A percentile compares a stretch with the other conserved stretches of the same genome.
phyloP scores from a whole-genome alignment of 2,329 filamentous ascomycete genomes.

The Helotiales sp. region DNA sequence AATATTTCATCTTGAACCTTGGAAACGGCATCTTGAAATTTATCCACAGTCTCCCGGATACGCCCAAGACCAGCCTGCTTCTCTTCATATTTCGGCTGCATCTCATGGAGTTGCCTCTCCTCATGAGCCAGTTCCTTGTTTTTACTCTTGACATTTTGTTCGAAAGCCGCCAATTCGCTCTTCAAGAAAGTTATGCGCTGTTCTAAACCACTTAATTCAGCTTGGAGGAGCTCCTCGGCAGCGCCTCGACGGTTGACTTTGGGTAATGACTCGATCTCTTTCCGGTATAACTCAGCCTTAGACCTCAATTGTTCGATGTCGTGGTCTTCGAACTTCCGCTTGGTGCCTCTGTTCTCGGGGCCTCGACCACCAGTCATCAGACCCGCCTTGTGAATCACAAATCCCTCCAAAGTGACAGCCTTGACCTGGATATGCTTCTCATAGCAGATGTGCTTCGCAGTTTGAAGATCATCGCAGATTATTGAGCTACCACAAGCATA shows the following conservation, averaged over 20 bases:
- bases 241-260: constrained; percentile 72
- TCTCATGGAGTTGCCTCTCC: constrained; percentile 70
- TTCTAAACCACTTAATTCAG: constrained; percentile 77
- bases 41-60: constrained; percentile 54
- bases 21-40: constrained; percentile 65
- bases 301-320: constrained; percentile 84
- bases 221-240: constrained; percentile 79
- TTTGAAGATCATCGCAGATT: constrained; percentile 83
- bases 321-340: constrained; percentile 84
- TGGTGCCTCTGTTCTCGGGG: constrained; percentile 69
- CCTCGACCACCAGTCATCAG: constrained; percentile 95
- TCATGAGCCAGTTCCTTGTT: constrained; percentile 76
- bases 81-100: constrained; percentile 75
- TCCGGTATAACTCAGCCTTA: constrained; percentile 71
- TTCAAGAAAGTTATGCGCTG: constrained; percentile 70
- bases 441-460: constrained; percentile 89
- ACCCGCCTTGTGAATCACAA: constrained; percentile 93
- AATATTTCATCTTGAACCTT: constrained; percentile 89
- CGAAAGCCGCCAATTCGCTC: constrained; percentile 74
- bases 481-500: constrained; percentile 95
- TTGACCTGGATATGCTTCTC: constrained; percentile 82
- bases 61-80: constrained; percentile 68
- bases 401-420: constrained; percentile 92
- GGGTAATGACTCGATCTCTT: constrained; percentile 78
- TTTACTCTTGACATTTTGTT: constrained; percentile 83